Evolutionary conservation across 176 grass and related monocot genomes (phyloP).

Genomic region (Aegilops tauschii): DNA sequence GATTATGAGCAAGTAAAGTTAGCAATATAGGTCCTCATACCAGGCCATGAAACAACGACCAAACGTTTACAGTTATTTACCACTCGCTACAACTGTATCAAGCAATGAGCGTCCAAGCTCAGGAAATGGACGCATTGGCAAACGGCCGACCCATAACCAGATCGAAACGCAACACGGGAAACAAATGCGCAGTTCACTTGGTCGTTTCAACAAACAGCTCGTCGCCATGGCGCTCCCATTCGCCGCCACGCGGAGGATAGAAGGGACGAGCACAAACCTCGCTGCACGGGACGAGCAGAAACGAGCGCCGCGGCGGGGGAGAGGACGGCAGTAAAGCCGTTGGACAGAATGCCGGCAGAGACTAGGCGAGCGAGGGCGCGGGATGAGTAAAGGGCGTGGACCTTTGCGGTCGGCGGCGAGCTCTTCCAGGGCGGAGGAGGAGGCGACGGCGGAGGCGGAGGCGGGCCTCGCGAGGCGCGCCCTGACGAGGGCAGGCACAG

Average conservation of each 20-base stretch:
- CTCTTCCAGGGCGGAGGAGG: conserved; percentile 49
- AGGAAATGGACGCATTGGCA: not conserved
- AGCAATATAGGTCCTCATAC: not conserved
- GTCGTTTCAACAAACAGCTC: conserved; percentile 51
- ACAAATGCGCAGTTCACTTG: not conserved
- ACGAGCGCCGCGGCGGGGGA: not conserved
- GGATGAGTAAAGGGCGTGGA: conserved; percentile 10
- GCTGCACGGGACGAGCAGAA: not conserved
- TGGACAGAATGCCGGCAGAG: not conserved
- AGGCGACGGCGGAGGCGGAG: not conserved
- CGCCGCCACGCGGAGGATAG: not conserved
- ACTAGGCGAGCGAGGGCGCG: not conserved
- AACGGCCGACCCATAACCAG: not conserved
- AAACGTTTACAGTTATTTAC: not conserved
- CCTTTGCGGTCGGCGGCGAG: conserved; percentile 81
- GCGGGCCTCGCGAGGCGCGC: conserved; percentile 46
- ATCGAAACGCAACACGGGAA: not conserved
- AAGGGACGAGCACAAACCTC: not conserved
- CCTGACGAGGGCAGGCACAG: conserved; percentile 36
- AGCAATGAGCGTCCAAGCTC: not conserved
- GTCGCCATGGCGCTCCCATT: not conserved
- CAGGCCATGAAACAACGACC: not conserved
- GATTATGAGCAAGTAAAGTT: not conserved
- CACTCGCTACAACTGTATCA: not conserved
- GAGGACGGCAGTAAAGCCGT: not conserved